Conservation (phyloP, 306 rosid genomes). For the Glycine latifolia region DNA sequence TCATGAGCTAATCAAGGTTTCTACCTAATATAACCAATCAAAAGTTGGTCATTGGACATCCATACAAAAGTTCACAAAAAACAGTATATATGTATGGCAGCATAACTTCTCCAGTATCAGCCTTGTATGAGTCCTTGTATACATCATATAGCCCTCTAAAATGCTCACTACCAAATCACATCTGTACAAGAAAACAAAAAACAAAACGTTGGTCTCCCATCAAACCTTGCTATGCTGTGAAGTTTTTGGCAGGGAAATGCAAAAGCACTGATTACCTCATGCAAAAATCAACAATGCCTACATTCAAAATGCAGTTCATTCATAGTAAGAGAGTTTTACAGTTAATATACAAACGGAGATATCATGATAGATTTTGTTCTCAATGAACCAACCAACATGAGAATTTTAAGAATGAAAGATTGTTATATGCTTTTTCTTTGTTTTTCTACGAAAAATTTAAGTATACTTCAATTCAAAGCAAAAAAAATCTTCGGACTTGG, state of each 20-base stretch:
- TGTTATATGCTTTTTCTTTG: background rate
- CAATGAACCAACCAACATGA: background rate
- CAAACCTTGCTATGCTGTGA: background rate
- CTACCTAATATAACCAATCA: constrained; percentile 7
- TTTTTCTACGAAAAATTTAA: background rate
- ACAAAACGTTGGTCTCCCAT: background rate
- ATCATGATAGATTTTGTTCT: background rate
- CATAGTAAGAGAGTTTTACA: background rate
- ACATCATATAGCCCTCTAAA: constrained; percentile 1
- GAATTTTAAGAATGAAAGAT: background rate
- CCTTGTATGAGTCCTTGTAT: constrained; percentile 19
- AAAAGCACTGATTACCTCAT: background rate
- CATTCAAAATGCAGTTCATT: background rate
- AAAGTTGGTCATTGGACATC: constrained; percentile 4
- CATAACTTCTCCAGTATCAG: constrained; percentile 1
- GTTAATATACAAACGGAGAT: background rate
- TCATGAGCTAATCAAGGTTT: background rate
- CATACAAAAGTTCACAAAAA: background rate
- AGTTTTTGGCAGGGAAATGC: background rate
- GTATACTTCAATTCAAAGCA: background rate
- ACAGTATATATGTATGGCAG: background rate
- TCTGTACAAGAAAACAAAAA: constrained; percentile 20
- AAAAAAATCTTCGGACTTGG: no score
- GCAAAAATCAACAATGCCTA: background rate
- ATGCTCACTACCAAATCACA: constrained; percentile 31